Conservation (phyloP, 805 yeast species). For the Wickerhamiella kazuoi region DNA sequence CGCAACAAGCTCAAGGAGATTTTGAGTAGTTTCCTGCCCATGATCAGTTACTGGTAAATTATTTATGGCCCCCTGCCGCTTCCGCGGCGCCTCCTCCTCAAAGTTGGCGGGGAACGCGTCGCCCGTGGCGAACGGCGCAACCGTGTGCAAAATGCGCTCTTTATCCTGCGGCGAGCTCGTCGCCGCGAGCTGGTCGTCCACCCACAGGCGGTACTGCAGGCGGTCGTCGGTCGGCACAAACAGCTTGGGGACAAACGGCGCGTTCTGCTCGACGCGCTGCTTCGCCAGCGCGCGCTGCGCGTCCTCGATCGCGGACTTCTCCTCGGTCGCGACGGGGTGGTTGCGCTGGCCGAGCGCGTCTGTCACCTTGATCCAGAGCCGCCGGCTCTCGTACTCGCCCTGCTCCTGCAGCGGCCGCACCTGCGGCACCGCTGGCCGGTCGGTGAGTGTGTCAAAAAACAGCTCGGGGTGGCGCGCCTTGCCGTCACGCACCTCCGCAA, state of each 20-base stretch:
- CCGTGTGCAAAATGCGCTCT: conserved; percentile 37
- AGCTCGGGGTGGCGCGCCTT: conserved; percentile 24
- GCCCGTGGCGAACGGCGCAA: conserved; percentile 74
- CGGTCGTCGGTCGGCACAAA: conserved; percentile 35
- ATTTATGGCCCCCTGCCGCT: not conserved
- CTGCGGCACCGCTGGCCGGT: conserved; percentile 35
- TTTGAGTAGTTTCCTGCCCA: not conserved
- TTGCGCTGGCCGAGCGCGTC: conserved; percentile 65
- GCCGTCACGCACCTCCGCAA: conserved; percentile 35
- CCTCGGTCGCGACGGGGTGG: conserved; percentile 73
- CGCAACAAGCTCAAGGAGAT: not conserved
- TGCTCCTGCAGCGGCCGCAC: conserved; percentile 71
- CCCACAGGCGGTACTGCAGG: conserved; percentile 50
- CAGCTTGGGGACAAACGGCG: conserved; percentile 54
- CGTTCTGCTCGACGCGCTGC: conserved; percentile 58
- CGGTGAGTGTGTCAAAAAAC: conserved; percentile 38
- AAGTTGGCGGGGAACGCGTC: conserved; percentile 49
- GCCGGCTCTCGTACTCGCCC: conserved; percentile 62
- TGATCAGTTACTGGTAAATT: no score
- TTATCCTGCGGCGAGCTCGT: conserved; percentile 35
- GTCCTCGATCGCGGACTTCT: conserved; percentile 73
- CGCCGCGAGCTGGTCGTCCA: conserved; percentile 31
- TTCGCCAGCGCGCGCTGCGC: conserved; percentile 63
- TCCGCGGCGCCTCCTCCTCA: conserved; percentile 22
- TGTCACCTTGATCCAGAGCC: conserved; percentile 66